phyloP scores from a whole-genome alignment of 768 basidiomycete species.

The Termitomyces sp. region DNA sequence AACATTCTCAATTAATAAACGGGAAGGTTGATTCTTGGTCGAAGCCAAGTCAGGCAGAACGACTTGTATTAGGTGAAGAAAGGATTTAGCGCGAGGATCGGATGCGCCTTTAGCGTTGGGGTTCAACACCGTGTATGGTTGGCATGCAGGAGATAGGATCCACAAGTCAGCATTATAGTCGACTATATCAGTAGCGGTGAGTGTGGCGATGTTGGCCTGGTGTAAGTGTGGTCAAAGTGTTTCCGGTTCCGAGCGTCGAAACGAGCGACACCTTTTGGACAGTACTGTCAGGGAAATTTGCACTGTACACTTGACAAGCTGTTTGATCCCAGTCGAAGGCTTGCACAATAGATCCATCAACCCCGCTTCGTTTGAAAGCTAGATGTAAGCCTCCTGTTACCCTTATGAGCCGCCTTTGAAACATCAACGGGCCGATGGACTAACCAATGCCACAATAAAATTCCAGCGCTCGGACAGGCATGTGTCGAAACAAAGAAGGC shows the following conservation, averaged over 20 bases:
- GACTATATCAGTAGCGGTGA: conserved; percentile 44
- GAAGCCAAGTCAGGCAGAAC: conserved; percentile 55
- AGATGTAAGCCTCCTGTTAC: conserved; percentile 64
- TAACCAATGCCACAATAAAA: conserved; percentile 81
- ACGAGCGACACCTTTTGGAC: conserved; percentile 40
- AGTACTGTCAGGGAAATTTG: conserved; percentile 46
- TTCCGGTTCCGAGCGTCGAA: neutral
- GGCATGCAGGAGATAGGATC: conserved; percentile 80
- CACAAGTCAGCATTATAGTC: conserved; percentile 53
- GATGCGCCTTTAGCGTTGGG: conserved; percentile 61
- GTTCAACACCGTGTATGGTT: conserved; percentile 79
- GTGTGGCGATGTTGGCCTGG: conserved; percentile 55
- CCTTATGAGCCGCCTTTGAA: neutral
- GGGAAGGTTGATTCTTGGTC: conserved; percentile 42
- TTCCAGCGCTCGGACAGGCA: conserved; percentile 41
- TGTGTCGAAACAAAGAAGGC: conserved; percentile 4
- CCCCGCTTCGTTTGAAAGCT: conserved; percentile 49
- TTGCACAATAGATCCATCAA: conserved; percentile 43
- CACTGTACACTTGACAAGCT: conserved; percentile 63
- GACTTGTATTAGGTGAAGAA: conserved; percentile 59
- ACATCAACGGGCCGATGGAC: conserved; percentile 5
- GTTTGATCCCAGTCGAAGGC: conserved; percentile 85
- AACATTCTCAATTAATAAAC: conserved; percentile 74
- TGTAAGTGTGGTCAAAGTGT: neutral
- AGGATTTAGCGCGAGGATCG: conserved; percentile 74